These are phyloP conservation scores for Sutorius australiensis DNA, from an alignment of 768 basidiomycete genomes.

Conservation along the genomic window DNA sequence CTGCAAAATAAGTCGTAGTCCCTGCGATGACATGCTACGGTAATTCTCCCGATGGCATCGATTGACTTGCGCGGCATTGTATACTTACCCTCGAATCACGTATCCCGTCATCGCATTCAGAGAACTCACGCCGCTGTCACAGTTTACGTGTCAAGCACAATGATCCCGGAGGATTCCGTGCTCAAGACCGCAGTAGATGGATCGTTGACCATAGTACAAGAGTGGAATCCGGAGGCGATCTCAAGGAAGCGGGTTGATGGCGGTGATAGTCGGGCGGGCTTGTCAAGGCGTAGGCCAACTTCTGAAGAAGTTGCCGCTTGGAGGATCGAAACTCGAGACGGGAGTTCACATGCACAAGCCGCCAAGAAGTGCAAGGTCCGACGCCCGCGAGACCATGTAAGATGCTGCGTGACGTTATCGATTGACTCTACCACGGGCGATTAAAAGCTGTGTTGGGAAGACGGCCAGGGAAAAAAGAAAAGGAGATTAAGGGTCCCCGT, in stretches of 20 bases:
- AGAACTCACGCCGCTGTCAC: conserved; percentile 28
- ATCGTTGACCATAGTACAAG: conserved; percentile 1
- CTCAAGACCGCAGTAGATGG: conserved; percentile 8
- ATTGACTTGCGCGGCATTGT: conserved; percentile 21
- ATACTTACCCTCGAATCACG: conserved; percentile 29
- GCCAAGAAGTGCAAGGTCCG: background rate
- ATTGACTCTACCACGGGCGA: background rate
- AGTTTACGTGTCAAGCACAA: conserved; percentile 25
- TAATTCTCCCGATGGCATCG: conserved; percentile 31
- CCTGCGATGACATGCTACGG: conserved; percentile 4
- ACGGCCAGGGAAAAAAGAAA: background rate
- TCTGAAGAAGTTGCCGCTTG: conserved; percentile 19
- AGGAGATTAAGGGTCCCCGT: background rate
- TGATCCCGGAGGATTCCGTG: conserved; percentile 6
- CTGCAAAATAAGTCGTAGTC: conserved; percentile 15
- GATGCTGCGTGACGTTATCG: background rate
- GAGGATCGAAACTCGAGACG: conserved; percentile 13
- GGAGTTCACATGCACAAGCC: background rate
- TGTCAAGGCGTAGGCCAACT: conserved; percentile 10
- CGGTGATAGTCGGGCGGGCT: conserved; percentile 25
- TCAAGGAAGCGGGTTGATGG: conserved; percentile 17
- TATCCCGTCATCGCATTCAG: conserved; percentile 11
- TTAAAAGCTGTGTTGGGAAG: background rate
- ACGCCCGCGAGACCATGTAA: background rate
- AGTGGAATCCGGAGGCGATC: conserved; percentile 16